Conservation (phyloP, 345 rosid species). For the Gynandropsis gynandra region DNA sequence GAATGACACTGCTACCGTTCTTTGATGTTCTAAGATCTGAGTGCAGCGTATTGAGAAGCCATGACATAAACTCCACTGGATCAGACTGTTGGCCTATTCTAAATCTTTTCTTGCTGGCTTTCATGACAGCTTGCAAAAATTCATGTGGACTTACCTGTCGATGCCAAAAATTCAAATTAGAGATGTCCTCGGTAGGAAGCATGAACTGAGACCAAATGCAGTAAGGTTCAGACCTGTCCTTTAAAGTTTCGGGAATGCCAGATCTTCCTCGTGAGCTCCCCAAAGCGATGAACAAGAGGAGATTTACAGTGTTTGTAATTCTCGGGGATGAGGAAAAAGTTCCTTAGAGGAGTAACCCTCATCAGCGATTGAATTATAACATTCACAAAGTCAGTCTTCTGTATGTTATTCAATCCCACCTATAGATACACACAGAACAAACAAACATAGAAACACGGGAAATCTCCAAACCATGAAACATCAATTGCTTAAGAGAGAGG, state of each 20-base stretch:
- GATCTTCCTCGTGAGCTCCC: slow-evolving; percentile 88
- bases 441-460: slow-evolving; percentile 1
- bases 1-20: slow-evolving; percentile 64
- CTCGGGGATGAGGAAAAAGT: slow-evolving; percentile 85
- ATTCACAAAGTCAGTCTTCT: slow-evolving; percentile 93
- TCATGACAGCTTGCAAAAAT: slow-evolving; percentile 97
- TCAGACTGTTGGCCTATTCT: slow-evolving; percentile 89
- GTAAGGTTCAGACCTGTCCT: slow-evolving; percentile 66
- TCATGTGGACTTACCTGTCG: slow-evolving; percentile 97
- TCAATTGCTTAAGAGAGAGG: not conserved
- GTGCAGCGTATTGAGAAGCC: slow-evolving; percentile 95
- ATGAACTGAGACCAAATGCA: not conserved
- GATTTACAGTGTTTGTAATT: slow-evolving; percentile 76
- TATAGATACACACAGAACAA: slow-evolving; percentile 25
- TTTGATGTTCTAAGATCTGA: slow-evolving; percentile 55
- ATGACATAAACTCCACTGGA: slow-evolving; percentile 92
- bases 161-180: slow-evolving; percentile 12
- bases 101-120: slow-evolving; percentile 78
- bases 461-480: not conserved
- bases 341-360: slow-evolving; percentile 89
- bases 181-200: not conserved
- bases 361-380: slow-evolving; percentile 92
- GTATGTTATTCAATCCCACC: slow-evolving; percentile 96
- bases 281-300: slow-evolving; percentile 86
- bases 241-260: slow-evolving; percentile 97